phyloP scores from a whole-genome alignment of 228 moss, liverwort and hornwort genomes.

The Sphagnum fallax region DNA sequence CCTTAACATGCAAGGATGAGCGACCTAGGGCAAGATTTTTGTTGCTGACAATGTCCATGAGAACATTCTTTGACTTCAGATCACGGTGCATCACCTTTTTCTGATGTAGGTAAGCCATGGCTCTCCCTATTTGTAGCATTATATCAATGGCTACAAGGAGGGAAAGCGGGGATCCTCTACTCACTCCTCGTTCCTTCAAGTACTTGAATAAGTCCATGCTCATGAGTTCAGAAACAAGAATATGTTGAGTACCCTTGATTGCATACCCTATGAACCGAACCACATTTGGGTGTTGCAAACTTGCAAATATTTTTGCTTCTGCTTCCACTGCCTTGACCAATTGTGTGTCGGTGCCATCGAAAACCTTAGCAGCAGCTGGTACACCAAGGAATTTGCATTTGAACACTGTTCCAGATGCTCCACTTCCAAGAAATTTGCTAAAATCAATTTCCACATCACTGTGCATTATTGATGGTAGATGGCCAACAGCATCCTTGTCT shows the following conservation, averaged over 20 bases:
- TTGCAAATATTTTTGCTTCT: constrained; percentile 20
- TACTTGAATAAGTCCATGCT: constrained; percentile 19
- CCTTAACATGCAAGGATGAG: constrained; percentile 30
- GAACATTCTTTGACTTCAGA: constrained; percentile 26
- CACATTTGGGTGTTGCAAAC: constrained; percentile 28
- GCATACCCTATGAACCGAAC: constrained; percentile 40
- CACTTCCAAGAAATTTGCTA: constrained; percentile 7
- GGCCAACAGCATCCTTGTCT: too few relatives aligned
- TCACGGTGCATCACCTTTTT: constrained; percentile 23
- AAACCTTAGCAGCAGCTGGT: constrained; percentile 19
- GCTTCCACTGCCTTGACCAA: constrained; percentile 21
- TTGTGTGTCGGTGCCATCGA: background rate
- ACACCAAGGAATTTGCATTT: constrained; percentile 47
- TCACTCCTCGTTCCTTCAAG: constrained; percentile 9
- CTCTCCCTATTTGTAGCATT: constrained; percentile 31
- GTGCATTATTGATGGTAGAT: too few relatives aligned
- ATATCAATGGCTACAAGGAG: constrained; percentile 32
- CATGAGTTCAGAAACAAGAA: constrained; percentile 30
- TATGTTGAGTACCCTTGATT: constrained; percentile 14
- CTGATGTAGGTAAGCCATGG: constrained; percentile 44
- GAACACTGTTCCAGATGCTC: constrained; percentile 24
- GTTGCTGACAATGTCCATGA: constrained; percentile 12
- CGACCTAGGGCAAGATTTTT: constrained; percentile 13
- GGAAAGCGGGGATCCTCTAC: constrained; percentile 8
- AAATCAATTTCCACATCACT: too few relatives aligned